Conservation (phyloP, 2,329 filamentous ascomycete species). For the Chaetomiaceae sp. region DNA sequence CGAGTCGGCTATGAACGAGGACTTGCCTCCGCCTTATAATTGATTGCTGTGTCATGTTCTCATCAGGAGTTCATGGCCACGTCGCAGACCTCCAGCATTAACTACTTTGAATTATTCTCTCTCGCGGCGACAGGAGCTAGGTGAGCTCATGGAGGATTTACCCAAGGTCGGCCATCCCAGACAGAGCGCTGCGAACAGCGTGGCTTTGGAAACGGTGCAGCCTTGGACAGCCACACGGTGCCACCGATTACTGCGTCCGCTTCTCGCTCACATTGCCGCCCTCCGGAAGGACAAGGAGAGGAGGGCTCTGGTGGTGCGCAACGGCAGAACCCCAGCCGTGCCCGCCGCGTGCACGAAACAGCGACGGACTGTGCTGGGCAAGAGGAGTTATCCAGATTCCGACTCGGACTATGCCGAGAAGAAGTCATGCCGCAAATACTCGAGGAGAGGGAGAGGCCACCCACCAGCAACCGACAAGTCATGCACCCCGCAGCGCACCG, state of each 20-base stretch:
- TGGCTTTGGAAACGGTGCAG: conserved; percentile 11
- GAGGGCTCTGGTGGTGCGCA: conserved; percentile 1
- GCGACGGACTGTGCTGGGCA: conserved; percentile 13
- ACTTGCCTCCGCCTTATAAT: too few relatives aligned
- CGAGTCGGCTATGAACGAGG: too few relatives aligned
- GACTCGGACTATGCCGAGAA: conserved; percentile 16
- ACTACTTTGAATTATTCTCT: background rate
- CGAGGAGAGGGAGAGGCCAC: conserved; percentile 14
- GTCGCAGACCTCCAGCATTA: too few relatives aligned
- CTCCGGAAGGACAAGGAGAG: conserved; percentile 32
- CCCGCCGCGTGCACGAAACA: background rate
- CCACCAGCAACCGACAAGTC: conserved; percentile 1
- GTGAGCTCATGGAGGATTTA: conserved; percentile 7
- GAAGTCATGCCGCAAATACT: conserved; percentile 19
- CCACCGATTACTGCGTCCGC: conserved; percentile 40
- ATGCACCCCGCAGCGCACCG: conserved; percentile 9
- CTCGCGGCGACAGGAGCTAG: background rate
- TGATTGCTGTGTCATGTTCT: too few relatives aligned
- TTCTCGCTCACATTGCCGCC: conserved; percentile 38
- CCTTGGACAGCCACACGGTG: conserved; percentile 45
- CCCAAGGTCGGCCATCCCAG: conserved; percentile 1
- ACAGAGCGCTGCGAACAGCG: background rate
- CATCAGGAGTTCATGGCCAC: too few relatives aligned
- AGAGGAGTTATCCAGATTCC: conserved; percentile 13
- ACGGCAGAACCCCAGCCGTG: background rate